Evolutionary conservation across 148 eudicot species (phyloP), one percentile per base, ranked within the genome.

Genomic region (Pharnaceum exiguum): DNA sequence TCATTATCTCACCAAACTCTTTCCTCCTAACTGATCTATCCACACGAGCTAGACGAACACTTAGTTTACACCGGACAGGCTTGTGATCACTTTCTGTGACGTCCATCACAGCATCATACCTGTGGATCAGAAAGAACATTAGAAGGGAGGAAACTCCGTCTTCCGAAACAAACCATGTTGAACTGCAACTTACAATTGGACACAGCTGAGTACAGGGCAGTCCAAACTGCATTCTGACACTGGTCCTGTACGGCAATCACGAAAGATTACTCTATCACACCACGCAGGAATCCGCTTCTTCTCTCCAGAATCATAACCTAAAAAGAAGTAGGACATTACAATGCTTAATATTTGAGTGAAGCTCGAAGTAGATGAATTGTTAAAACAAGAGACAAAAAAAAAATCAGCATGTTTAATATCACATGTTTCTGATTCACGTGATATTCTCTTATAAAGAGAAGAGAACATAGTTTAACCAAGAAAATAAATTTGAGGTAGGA

Each of bases 301-400:
- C 79, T 93, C 99, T 28, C 96, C 99, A 18, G 99, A 88, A 76
- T 93, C 99, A 71, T 93, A 93, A 54, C 99, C 99, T 93, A 71
- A 57, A 51, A 47, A 40, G 36, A 63, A 47, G 21, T 5, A 47
- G 9, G 29, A 62, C 22, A 2, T 28, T 55, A 11, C 3, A 32
- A 43, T 24, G 9, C 21, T 26, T 27, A 57, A 25, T 15, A 13
- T 23, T 56, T n/a, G n/a, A n/a, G n/a, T n/a, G n/a, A n/a, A n/a
- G n/a, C n/a, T n/a, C n/a, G n/a, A n/a, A n/a, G n/a, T n/a, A n/a
- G n/a, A n/a, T n/a, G n/a, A n/a, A n/a, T n/a, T n/a, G n/a, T n/a
- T n/a, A n/a, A n/a, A n/a, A n/a, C n/a, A n/a, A n/a, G n/a, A n/a
- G n/a, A n/a, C n/a, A n/a, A n/a, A n/a, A n/a, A n/a, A n/a, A n/a